Conservation (phyloP, 2,329 filamentous ascomycete species). For the Pezicula carpinea region DNA sequence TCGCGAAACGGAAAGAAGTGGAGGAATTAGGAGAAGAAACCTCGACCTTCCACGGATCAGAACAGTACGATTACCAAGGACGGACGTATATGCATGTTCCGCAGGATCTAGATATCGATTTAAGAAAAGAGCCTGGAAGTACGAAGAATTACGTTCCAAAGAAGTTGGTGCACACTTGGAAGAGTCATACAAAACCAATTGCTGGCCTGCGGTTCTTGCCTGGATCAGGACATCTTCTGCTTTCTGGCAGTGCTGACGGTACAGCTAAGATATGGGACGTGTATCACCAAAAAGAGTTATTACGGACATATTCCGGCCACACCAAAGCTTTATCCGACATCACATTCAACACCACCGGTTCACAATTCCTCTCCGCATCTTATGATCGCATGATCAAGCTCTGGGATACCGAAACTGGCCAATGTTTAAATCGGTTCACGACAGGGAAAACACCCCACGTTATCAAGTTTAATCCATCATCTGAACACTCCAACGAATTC, state of each 20-base stretch:
- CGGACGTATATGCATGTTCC: slow-evolving; percentile 97
- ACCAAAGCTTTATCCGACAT: slow-evolving; percentile 86
- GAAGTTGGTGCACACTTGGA: slow-evolving; percentile 89
- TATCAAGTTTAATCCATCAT: slow-evolving; percentile 83
- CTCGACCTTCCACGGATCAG: slow-evolving; percentile 77
- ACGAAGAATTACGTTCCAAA: slow-evolving; percentile 90
- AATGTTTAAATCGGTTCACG: slow-evolving; percentile 82
- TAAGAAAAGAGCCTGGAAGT: slow-evolving; percentile 75
- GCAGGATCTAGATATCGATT: slow-evolving; percentile 80
- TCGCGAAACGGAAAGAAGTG: slow-evolving; percentile 51
- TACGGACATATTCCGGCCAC: slow-evolving; percentile 90
- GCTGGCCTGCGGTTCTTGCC: slow-evolving; percentile 91
- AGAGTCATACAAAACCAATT: slow-evolving; percentile 76
- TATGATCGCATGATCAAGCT: slow-evolving; percentile 97
- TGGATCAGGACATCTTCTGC: slow-evolving; percentile 75
- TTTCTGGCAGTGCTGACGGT: slow-evolving; percentile 85
- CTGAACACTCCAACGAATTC: slow-evolving; percentile 79
- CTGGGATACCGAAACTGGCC: slow-evolving; percentile 95
- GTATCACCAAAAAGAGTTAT: slow-evolving; percentile 81
- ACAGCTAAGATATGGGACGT: slow-evolving; percentile 94
- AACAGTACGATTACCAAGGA: slow-evolving; percentile 88
- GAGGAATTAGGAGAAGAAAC: slow-evolving; percentile 68
- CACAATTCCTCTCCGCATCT: slow-evolving; percentile 82
- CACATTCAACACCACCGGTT: slow-evolving; percentile 78
- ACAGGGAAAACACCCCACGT: slow-evolving; percentile 96